These are phyloP conservation scores for Colletotrichum tropicicola DNA, from an alignment of 2,329 filamentous ascomycete species.

Conservation along the genomic window DNA sequence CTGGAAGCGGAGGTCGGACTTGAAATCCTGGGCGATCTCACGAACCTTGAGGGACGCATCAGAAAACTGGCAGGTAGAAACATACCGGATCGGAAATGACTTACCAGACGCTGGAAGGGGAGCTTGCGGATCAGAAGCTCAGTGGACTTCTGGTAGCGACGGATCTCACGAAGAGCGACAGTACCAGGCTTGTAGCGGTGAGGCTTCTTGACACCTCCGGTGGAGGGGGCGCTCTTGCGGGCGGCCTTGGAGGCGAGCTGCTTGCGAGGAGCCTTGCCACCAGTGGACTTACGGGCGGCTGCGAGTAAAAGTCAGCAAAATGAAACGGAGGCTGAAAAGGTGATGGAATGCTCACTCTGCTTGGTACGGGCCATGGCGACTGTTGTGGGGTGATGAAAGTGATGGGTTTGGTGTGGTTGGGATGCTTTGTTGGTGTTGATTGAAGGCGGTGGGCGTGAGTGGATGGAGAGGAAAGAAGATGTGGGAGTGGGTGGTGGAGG, in stretches of 20 bases:
- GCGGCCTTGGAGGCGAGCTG: slow-evolving; percentile 99
- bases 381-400: slow-evolving; percentile 41
- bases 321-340: too few relatives aligned
- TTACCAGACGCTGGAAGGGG: slow-evolving; percentile 93
- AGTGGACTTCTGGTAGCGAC: slow-evolving; percentile 91
- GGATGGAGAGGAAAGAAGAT: slow-evolving; percentile 48
- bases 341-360: slow-evolving; percentile 52
- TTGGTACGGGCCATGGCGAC: slow-evolving; percentile 70
- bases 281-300: slow-evolving; percentile 76
- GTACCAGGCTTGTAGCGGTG: slow-evolving; percentile 86
- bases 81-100: slow-evolving; percentile 33
- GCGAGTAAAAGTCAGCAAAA: neutral
- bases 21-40: slow-evolving; percentile 97
- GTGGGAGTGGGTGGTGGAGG: slow-evolving; percentile 36
- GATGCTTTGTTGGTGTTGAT: slow-evolving; percentile 36
- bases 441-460: slow-evolving; percentile 44
- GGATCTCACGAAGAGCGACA: slow-evolving; percentile 91
- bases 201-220: slow-evolving; percentile 97
- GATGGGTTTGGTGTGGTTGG: slow-evolving; percentile 40
- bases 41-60: slow-evolving; percentile 69
- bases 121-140: slow-evolving; percentile 95
- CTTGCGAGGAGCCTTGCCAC: slow-evolving; percentile 87
- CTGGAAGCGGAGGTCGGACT: slow-evolving; percentile 96
- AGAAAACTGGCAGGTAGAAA: neutral
- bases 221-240: slow-evolving; percentile 97